phyloP scores from a whole-genome alignment of 345 rosid genomes.

The Boechera retrofracta region DNA sequence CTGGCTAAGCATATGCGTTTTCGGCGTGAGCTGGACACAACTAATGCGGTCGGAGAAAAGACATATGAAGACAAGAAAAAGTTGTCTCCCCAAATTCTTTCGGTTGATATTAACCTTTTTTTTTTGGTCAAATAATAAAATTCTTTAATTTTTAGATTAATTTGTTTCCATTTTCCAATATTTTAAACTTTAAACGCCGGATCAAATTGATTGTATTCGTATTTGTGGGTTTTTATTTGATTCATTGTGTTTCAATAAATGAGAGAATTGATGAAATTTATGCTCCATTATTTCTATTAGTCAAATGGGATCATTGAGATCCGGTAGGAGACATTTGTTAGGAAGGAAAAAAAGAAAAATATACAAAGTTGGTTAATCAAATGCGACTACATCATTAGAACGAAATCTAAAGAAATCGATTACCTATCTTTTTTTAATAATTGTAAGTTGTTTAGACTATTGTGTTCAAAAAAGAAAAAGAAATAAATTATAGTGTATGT shows the following conservation, averaged over 20 bases:
- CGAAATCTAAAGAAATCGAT: conserved; percentile 30
- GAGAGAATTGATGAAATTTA: conserved; percentile 30
- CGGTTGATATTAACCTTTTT: not conserved
- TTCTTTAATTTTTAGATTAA: not conserved
- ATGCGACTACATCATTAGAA: conserved; percentile 41
- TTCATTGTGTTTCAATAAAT: conserved; percentile 24
- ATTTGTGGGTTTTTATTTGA: not conserved
- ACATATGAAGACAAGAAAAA: conserved; percentile 31
- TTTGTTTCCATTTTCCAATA: not conserved
- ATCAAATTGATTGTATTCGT: conserved; percentile 12
- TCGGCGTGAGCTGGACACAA: conserved; percentile 48
- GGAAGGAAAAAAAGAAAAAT: conserved; percentile 2
- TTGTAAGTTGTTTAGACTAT: conserved; percentile 10
- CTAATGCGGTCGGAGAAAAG: conserved; percentile 39
- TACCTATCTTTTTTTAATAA: not conserved
- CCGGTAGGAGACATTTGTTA: conserved; percentile 15
- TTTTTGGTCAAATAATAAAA: not conserved
- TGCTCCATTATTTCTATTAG: conserved; percentile 1
- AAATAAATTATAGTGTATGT: no score
- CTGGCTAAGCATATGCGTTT: conserved; percentile 47
- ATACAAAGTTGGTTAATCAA: not conserved
- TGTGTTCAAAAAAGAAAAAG: not conserved
- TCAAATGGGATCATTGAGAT: conserved; percentile 34
- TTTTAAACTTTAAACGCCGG: not conserved
- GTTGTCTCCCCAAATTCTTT: conserved; percentile 29